Percentiles rank a stretch among this genome's conserved stretches.
Evolutionary conservation across 768 basidiomycete species (phyloP).

Genomic region (Rhodotorula babjevae): DNA sequence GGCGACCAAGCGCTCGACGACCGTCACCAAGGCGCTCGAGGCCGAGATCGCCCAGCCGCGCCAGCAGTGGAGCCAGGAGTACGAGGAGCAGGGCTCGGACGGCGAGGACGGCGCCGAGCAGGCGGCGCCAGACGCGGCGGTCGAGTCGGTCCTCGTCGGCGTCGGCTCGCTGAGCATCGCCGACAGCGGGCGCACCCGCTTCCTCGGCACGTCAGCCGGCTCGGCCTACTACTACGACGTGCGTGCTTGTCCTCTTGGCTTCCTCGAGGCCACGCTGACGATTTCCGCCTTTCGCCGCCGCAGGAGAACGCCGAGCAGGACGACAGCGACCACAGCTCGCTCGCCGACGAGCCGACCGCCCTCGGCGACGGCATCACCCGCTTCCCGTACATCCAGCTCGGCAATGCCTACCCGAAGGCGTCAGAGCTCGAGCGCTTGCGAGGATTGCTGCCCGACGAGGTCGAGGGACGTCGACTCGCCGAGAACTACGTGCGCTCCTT

Average conservation of each 20-base stretch:
- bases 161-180: slow-evolving; percentile 27
- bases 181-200: slow-evolving; percentile 11
- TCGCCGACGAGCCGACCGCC: neutral
- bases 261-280: neutral
- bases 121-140: neutral
- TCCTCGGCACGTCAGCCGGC: slow-evolving; percentile 18
- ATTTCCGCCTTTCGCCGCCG: no score
- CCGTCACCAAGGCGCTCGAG: slow-evolving; percentile 16
- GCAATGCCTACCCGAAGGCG: neutral
- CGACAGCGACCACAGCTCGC: neutral
- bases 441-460: slow-evolving; percentile 2
- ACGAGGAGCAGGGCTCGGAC: neutral
- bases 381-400: slow-evolving; percentile 21
- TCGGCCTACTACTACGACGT: slow-evolving; percentile 26
- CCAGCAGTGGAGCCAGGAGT: neutral
- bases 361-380: neutral
- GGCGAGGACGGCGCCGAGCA: neutral
- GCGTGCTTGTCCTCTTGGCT: neutral
- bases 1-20: slow-evolving; percentile 6
- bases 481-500: slow-evolving; percentile 15
- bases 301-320: neutral
- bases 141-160: slow-evolving; percentile 6
- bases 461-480: neutral
- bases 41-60: neutral
- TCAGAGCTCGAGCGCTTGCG: slow-evolving; percentile 22